These are phyloP conservation scores for Macrophomina phaseolina DNA, from an alignment of 2,329 filamentous ascomycete genomes.

Conservation along the genomic window DNA sequence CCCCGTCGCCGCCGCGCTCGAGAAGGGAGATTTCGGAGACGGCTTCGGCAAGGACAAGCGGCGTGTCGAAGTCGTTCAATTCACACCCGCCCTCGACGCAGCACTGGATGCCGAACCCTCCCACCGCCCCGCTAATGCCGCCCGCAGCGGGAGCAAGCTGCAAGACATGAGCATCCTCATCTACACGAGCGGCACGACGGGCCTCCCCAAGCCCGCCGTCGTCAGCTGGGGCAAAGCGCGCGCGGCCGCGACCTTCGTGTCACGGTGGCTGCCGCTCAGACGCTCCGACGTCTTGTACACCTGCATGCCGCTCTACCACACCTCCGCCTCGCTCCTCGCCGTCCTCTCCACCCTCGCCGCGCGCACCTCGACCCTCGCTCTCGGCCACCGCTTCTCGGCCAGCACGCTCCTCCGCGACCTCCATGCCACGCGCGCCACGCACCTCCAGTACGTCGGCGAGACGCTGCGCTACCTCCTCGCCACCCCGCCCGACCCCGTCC, in stretches of 20 bases:
- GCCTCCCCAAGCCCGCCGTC: slow-evolving; percentile 71
- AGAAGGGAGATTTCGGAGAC: slow-evolving; percentile 42
- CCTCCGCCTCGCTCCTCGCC: slow-evolving; percentile 69
- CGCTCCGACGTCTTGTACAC: slow-evolving; percentile 70
- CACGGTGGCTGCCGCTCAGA: slow-evolving; percentile 43
- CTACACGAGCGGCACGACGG: slow-evolving; percentile 79
- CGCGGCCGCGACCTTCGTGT: slow-evolving; percentile 43
- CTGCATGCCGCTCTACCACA: slow-evolving; percentile 80
- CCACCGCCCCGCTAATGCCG: not conserved
- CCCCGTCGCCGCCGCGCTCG: slow-evolving; percentile 46
- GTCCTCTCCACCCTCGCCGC: slow-evolving; percentile 56
- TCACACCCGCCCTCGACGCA: slow-evolving; percentile 32
- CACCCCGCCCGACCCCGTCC: slow-evolving; percentile 62
- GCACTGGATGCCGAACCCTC: slow-evolving; percentile 31
- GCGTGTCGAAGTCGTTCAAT: slow-evolving; percentile 40
- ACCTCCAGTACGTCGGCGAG: slow-evolving; percentile 80
- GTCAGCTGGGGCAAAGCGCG: slow-evolving; percentile 48
- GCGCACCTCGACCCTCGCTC: slow-evolving; percentile 58
- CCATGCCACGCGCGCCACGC: slow-evolving; percentile 69
- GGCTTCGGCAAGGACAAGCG: slow-evolving; percentile 48
- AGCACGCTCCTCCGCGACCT: slow-evolving; percentile 75
- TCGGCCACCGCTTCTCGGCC: slow-evolving; percentile 71
- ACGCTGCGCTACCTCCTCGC: slow-evolving; percentile 76
- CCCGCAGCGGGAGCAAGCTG: not conserved
- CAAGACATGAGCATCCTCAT: slow-evolving; percentile 53